These are phyloP conservation scores for Pistacia integerrima DNA, from an alignment of 345 rosid species.

Conservation along the genomic window DNA sequence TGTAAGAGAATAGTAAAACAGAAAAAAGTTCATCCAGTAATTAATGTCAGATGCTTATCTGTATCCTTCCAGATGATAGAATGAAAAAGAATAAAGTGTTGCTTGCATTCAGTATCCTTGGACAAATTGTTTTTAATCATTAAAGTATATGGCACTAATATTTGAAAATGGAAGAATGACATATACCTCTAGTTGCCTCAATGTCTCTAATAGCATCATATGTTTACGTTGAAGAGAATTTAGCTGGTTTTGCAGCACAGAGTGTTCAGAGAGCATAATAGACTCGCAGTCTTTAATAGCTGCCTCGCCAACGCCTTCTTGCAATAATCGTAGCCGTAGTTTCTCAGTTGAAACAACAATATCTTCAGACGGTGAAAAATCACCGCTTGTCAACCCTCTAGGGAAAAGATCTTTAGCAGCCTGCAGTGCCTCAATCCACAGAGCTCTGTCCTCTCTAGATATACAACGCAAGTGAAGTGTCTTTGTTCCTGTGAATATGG, in stretches of 20 bases:
- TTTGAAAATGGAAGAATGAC: slow-evolving; percentile 14
- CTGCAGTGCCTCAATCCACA: slow-evolving; percentile 85
- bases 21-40: too few relatives aligned
- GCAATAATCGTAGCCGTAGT: slow-evolving; percentile 67
- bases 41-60: neutral
- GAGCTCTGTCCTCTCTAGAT: slow-evolving; percentile 74
- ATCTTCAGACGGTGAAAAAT: slow-evolving; percentile 70
- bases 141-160: neutral
- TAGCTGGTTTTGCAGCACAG: slow-evolving; percentile 72
- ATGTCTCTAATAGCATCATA: slow-evolving; percentile 61
- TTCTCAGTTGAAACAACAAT: slow-evolving; percentile 82
- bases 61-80: neutral
- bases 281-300: slow-evolving; percentile 84
- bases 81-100: too few relatives aligned
- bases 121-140: neutral
- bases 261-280: slow-evolving; percentile 77
- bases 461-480: slow-evolving; percentile 89
- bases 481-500: slow-evolving; percentile 93
- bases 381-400: slow-evolving; percentile 57
- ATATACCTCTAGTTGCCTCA: slow-evolving; percentile 92
- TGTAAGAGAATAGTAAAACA: too few relatives aligned
- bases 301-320: slow-evolving; percentile 75
- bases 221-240: slow-evolving; percentile 70
- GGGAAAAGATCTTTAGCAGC: slow-evolving; percentile 90
- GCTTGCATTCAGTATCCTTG: too few relatives aligned